Base-by-base conservation (phyloP, 805 yeast species). In the Komagataella phaffii region DNA sequence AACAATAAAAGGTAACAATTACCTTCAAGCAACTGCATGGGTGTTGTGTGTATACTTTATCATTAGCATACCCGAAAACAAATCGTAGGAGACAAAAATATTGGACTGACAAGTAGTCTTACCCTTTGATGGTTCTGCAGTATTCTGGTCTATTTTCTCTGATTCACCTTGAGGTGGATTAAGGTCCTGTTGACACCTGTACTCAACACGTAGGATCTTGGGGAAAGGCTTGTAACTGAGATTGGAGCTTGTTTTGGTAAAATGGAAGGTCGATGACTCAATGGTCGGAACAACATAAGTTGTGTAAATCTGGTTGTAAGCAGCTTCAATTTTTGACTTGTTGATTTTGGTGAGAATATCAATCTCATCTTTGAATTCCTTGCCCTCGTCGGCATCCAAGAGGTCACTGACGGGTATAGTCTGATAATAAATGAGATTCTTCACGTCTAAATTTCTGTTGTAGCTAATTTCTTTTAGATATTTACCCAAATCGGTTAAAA, bases 1-100 rank as follows among this genome's bases (percentile, higher is more conserved):
- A 23, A 40, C 7, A 30, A 24, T 6, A 49, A 44, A 19, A 17
- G 18, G 36, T 8, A 30, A 30, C 40, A 14, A 30, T 14, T 17
- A 14, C 14, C 44, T n/a, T 30, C 23, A 21, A 8, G 7, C 14
- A 49, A 17, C 56, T 45, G 51, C 49, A 52, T 64, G 68, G 17
- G 58, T 57, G 52, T 59, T 60, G 51, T 64, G 68, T 19, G 67
- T 56, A 50, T 61, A 64, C 36, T 61, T 59, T 40, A 64, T 55
- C 30, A 61, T 61, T 45, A 64, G 52, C 47, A 58, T 57, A 14
- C 67, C 66, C 12, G 57, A 52, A 18, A 51, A 53, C 24, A 57
- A 53, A 51, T 63, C 61, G 51, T 63, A 62, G 47, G 60, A 61
- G 7, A 64, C 44, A 45, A 56, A 58, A 8, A 64, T 50, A 21